These are phyloP conservation scores for Teratosphaeria viscida DNA, from an alignment of 2,329 filamentous ascomycete genomes.

Conservation along the genomic window DNA sequence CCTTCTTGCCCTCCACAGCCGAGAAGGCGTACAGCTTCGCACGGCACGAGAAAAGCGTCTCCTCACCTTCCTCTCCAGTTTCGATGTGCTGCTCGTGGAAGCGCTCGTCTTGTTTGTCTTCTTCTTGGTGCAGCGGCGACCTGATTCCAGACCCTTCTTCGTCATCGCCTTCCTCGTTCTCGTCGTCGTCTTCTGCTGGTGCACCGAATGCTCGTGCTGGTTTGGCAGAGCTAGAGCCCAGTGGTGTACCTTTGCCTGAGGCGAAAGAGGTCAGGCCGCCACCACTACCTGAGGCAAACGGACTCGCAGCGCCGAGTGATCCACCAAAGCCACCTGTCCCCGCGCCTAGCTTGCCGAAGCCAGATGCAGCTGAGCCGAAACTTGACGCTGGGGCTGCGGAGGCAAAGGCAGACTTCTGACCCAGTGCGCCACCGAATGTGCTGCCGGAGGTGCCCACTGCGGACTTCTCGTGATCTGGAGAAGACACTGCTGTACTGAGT, in stretches of 20 bases:
- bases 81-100: constrained; percentile 57
- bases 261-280: constrained; percentile 58
- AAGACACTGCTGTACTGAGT: constrained; percentile 19
- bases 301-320: constrained; percentile 19
- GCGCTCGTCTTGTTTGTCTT: constrained; percentile 55
- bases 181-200: constrained; percentile 44
- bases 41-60: constrained; percentile 62
- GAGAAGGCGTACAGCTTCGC: constrained; percentile 79
- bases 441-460: constrained; percentile 2
- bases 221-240: constrained; percentile 38
- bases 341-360: constrained; percentile 20
- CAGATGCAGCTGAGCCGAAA: constrained; percentile 24
- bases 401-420: constrained; percentile 22
- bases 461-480: constrained; percentile 14
- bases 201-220: constrained; percentile 67
- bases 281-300: constrained; percentile 28
- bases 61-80: constrained; percentile 78
- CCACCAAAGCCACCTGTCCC: constrained; percentile 2
- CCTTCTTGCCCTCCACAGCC: constrained; percentile 45
- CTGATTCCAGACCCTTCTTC: constrained; percentile 39
- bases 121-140: constrained; percentile 38
- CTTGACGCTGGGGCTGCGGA: constrained; percentile 14
- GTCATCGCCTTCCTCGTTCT: constrained; percentile 41
- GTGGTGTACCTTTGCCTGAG: constrained; percentile 37
- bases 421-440: constrained; percentile 31